phyloP scores from a whole-genome alignment of 2,329 filamentous ascomycete species.

The Epichloe typhina region DNA sequence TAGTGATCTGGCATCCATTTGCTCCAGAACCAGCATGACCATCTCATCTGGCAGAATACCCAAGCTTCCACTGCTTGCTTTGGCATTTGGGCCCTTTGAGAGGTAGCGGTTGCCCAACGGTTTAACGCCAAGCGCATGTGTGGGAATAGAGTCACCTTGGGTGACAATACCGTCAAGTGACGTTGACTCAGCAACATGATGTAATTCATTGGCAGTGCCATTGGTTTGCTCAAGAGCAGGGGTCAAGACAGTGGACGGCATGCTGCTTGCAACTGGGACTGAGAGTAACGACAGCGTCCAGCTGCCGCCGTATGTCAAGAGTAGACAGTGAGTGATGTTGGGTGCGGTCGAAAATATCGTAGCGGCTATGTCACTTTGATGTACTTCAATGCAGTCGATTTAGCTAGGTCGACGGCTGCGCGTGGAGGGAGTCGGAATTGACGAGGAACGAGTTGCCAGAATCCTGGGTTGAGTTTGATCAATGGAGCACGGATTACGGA shows the following conservation, averaged over 20 bases:
- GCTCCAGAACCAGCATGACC: slow-evolving; percentile 62
- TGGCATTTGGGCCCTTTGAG: slow-evolving; percentile 51
- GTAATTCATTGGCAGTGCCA: not conserved
- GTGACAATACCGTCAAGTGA: not conserved
- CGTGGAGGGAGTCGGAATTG: not conserved
- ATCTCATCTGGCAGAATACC: slow-evolving; percentile 67
- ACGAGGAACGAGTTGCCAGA: not conserved
- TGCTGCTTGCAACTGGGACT: not conserved
- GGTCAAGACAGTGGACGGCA: slow-evolving; percentile 2
- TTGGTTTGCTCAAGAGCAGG: not conserved
- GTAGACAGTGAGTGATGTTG: not conserved
- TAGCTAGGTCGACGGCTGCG: not conserved
- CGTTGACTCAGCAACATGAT: not conserved
- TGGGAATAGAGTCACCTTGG: slow-evolving; percentile 42
- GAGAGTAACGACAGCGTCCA: not conserved
- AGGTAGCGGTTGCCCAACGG: slow-evolving; percentile 75
- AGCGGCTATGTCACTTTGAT: not conserved
- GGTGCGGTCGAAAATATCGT: no score
- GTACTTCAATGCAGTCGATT: not conserved
- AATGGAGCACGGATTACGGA: no score
- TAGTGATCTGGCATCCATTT: slow-evolving; percentile 50
- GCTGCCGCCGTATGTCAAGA: not conserved
- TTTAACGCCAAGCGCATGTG: slow-evolving; percentile 73
- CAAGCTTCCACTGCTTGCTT: slow-evolving; percentile 52
- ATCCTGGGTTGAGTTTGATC: not conserved